These are phyloP conservation scores for Acer yangbiense DNA, from an alignment of 345 rosid genomes.

Conservation along the genomic window DNA sequence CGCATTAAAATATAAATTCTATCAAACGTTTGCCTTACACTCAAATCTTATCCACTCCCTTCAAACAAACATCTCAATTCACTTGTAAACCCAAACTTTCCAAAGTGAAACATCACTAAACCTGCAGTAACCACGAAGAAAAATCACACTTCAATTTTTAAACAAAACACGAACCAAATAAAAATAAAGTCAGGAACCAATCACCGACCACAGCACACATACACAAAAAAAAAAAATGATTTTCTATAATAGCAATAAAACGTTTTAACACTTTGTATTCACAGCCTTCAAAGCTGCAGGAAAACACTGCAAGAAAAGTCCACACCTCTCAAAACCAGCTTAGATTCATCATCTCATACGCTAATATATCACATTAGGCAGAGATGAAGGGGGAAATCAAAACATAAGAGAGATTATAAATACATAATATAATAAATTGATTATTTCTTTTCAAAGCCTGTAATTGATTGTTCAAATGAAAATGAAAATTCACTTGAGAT, in stretches of 20 bases:
- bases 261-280: slow-evolving; percentile 12
- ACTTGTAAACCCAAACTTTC: slow-evolving; percentile 3
- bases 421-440: no score
- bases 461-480: not conserved
- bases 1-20: slow-evolving; percentile 17
- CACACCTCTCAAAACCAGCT: slow-evolving; percentile 39
- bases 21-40: slow-evolving; percentile 4
- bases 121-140: slow-evolving; percentile 20
- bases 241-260: slow-evolving; percentile 26
- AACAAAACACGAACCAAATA: not conserved
- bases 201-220: slow-evolving; percentile 8
- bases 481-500: slow-evolving; percentile 8
- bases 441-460: no score
- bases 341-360: slow-evolving; percentile 25
- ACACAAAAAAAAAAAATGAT: not conserved
- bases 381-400: not conserved
- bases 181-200: slow-evolving; percentile 10
- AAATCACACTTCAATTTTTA: slow-evolving; percentile 17
- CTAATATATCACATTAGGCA: not conserved
- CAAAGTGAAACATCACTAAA: not conserved
- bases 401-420: no score
- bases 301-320: slow-evolving; percentile 41
- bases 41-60: not conserved
- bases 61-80: slow-evolving; percentile 4
- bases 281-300: slow-evolving; percentile 37